These are phyloP conservation scores for Russula sp. DNA, from an alignment of 768 basidiomycete genomes.

Conservation along the genomic window DNA sequence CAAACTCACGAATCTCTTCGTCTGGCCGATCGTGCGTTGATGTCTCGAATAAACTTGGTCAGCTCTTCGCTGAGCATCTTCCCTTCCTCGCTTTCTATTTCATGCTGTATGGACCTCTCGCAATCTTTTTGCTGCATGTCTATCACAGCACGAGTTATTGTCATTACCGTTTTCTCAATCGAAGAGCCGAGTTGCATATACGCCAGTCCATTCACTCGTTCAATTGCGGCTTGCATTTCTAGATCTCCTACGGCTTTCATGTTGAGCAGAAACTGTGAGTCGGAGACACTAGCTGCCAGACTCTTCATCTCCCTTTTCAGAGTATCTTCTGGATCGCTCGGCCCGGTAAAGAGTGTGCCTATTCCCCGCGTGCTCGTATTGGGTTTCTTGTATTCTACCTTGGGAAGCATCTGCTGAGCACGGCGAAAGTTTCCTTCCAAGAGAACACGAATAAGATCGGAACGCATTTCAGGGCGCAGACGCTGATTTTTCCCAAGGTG, in stretches of 20 bases:
- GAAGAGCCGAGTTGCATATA: neutral
- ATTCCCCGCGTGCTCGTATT: too few species aligned
- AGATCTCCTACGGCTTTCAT: neutral
- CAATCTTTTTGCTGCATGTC: slow-evolving; percentile 11
- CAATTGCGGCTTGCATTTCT: neutral
- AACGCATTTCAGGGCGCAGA: neutral
- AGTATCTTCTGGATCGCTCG: neutral
- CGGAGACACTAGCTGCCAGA: neutral
- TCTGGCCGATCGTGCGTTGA: neutral
- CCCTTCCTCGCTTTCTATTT: slow-evolving; percentile 3
- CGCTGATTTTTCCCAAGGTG: neutral
- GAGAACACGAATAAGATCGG: neutral
- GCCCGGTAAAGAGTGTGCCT: neutral
- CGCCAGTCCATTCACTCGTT: neutral
- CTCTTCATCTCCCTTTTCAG: slow-evolving; percentile 9
- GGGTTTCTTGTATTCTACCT: neutral
- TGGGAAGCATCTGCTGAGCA: neutral
- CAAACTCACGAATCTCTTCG: slow-evolving; percentile 8
- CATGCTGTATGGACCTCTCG: slow-evolving; percentile 1
- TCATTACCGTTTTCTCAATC: slow-evolving; percentile 2
- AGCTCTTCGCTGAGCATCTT: neutral
- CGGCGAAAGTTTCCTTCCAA: slow-evolving; percentile 7
- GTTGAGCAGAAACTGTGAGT: slow-evolving; percentile 10
- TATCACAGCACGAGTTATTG: slow-evolving; percentile 1
- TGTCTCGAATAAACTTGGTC: slow-evolving; percentile 1